Conservation (phyloP, 2,329 filamentous ascomycete genomes). For the Aureobasidium mangrovei region DNA sequence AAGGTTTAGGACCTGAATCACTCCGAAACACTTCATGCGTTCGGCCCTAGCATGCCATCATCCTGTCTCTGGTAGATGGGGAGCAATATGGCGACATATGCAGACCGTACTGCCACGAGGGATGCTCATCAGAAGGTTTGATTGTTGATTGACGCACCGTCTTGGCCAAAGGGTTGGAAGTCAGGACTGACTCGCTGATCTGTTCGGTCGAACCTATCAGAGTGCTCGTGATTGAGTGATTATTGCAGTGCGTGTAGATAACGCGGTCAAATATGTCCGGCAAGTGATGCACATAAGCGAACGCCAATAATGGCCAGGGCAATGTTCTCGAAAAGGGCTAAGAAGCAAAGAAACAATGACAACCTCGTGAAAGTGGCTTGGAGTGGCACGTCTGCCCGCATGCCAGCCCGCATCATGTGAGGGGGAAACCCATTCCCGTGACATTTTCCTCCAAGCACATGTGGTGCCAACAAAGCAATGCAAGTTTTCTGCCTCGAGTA, state of each 20-base stretch:
- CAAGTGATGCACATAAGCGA: too few species aligned
- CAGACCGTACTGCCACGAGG: slow-evolving; percentile 5
- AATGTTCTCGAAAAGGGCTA: too few species aligned
- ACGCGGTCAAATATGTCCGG: background rate
- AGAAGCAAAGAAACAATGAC: too few species aligned
- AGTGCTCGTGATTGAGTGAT: background rate
- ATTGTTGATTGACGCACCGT: background rate
- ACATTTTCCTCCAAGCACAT: background rate
- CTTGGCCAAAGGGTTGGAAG: background rate
- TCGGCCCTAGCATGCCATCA: slow-evolving; percentile 8
- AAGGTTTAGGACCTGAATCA: slow-evolving; percentile 9
- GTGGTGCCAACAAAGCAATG: slow-evolving; percentile 14
- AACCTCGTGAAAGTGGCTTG: background rate
- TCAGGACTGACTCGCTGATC: slow-evolving; percentile 1
- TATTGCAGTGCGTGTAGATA: background rate
- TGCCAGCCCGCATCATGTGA: slow-evolving; percentile 11
- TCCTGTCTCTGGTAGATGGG: slow-evolving; percentile 4
- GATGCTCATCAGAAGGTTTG: background rate
- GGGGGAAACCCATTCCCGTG: background rate
- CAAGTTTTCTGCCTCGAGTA: background rate
- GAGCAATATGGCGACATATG: slow-evolving; percentile 8
- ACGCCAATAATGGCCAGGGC: too few species aligned
- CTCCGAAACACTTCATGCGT: background rate
- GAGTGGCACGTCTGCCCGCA: slow-evolving; percentile 8
- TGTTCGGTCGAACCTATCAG: background rate